Base-by-base conservation (phyloP, 2,329 filamentous ascomycete species). In the Xylariaceae sp. region DNA sequence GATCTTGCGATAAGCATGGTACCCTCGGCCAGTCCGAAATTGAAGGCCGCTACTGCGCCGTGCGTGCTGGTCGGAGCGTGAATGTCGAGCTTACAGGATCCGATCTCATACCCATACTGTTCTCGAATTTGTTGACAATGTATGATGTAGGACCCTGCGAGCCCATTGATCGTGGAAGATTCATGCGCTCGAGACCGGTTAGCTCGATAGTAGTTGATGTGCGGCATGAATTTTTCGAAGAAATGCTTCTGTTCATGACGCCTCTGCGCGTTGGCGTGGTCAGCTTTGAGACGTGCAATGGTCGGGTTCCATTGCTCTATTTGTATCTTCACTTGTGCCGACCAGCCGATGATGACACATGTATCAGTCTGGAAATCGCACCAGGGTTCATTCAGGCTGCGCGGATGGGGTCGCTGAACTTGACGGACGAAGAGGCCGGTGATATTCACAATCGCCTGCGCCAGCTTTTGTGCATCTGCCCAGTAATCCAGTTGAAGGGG, bases 1-100 rank as follows among this genome's bases (percentile, higher is more conserved):
- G 51, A 51, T 11, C 27, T 35, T 31, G 51, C 41, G 5, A 53
- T 32, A 31, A 53, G 31, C 47, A 53, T 53, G 11, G 47, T 53
- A 5, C 51, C 51, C 22, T 53, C 40, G 14, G 47, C 5, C 15
- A 53, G 1, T 4, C 41, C 44, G 5, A 53, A 45, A 32, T 48
- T 30, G 14, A 53, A 53, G n/a, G 48, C 44, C 10, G 41, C 51
- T 6, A 48, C 2, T 12, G 42, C 27, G 11, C 51, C 48, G 27
- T 50, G 33, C n/a, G 51, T 45, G 27, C 51, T 53, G 11, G 47
- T 53, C 4, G 51, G 38, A 7, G 41, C 38, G 18, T 51, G 51
- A 14, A 53, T 15, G 32, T 53, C 47, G 7, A 53, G 44, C 15
- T 47, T 36, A 44, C 49, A 50, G 9, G 32, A 45, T 7, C 41